Base-by-base conservation (phyloP, 495 filamentous ascomycete species). In the Podospora pseudoanserina region DNA sequence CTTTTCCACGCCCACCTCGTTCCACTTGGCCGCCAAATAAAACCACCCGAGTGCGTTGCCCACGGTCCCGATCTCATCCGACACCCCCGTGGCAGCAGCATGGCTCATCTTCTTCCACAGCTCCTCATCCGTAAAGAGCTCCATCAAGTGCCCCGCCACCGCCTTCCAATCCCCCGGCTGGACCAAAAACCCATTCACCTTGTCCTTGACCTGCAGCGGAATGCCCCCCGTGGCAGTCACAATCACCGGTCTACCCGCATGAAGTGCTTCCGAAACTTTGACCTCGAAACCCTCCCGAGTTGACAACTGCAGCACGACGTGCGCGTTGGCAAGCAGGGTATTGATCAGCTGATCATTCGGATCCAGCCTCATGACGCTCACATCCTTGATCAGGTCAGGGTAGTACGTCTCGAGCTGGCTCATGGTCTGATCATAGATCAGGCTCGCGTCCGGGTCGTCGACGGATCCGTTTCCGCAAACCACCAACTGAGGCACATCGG, bases 201-300 rank as follows among this genome's bases (percentile, higher is more conserved):
- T 82, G 73, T 95, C 77, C 69, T 89, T 84, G 54, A 96, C 84
- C 78, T 96, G 92, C 13, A 96, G 83, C 0, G 92, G 91, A 63
- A 97, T 94, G 4, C 92, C 92, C 39, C 92, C 92, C 0, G 90
- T 90, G 18, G 83, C 83, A 1, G 90, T 92, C 5, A 91, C 91
- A 64, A 97, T 92, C 60, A 94, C 85, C 2, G 92, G 92, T 13
- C 90, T 88, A 26, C 92, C 92, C 70, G 94, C 92, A 76, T 94
- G 92, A 7, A 94, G 82, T 28, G 91, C 92, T 76, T 96, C 92
- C 0, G 90, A 93, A 18, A 96, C 92, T 79, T 96, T 96, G 65
- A 95, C 89, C 75, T 96, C 92, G 72, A 96, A 96, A 3, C 92
- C 92, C 76, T 96, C 92, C 20, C 90, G 87, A 1, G 88, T 93